These are phyloP conservation scores for Eucalyptus urophylla DNA, from an alignment of 345 rosid genomes.

Conservation along the genomic window DNA sequence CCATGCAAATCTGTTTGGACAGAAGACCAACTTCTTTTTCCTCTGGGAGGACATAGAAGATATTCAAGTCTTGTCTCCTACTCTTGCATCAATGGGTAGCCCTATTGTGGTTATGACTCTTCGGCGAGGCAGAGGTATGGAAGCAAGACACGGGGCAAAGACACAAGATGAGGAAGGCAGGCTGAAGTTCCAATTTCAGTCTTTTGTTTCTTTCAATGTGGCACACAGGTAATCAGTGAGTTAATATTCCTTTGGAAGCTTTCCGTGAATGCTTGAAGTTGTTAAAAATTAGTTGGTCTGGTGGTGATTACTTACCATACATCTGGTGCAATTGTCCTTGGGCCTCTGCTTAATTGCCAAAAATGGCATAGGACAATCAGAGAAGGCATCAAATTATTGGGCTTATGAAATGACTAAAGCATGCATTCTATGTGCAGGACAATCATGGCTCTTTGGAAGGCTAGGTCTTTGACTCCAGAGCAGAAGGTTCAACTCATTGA, in stretches of 20 bases:
- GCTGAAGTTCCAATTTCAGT: slow-evolving; percentile 88
- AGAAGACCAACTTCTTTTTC: slow-evolving; percentile 84
- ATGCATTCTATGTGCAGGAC: slow-evolving; percentile 34
- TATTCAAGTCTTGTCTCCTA: slow-evolving; percentile 65
- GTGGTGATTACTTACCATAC: not conserved
- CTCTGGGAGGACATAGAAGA: slow-evolving; percentile 97
- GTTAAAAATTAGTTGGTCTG: not conserved
- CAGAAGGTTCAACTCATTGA: slow-evolving; percentile 87
- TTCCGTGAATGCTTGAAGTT: not conserved
- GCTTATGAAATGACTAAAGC: not conserved
- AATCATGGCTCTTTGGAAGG: slow-evolving; percentile 96
- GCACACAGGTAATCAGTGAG: slow-evolving; percentile 56
- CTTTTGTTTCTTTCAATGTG: slow-evolving; percentile 83
- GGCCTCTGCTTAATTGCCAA: not conserved
- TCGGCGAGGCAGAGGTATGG: slow-evolving; percentile 67
- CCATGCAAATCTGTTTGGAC: slow-evolving; percentile 86
- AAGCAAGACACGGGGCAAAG: slow-evolving; percentile 89
- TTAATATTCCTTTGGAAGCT: not conserved
- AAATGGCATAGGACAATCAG: not conserved
- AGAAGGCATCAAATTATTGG: not conserved
- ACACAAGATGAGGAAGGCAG: slow-evolving; percentile 85
- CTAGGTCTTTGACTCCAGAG: slow-evolving; percentile 82
- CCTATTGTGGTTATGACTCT: slow-evolving; percentile 77
- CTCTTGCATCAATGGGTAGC: slow-evolving; percentile 93
- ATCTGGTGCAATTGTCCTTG: not conserved